A percentile compares a stretch with the other conserved stretches of the same genome.
Conservation (phyloP, 2,329 filamentous ascomycete genomes). For the Ophiostoma australiae region DNA sequence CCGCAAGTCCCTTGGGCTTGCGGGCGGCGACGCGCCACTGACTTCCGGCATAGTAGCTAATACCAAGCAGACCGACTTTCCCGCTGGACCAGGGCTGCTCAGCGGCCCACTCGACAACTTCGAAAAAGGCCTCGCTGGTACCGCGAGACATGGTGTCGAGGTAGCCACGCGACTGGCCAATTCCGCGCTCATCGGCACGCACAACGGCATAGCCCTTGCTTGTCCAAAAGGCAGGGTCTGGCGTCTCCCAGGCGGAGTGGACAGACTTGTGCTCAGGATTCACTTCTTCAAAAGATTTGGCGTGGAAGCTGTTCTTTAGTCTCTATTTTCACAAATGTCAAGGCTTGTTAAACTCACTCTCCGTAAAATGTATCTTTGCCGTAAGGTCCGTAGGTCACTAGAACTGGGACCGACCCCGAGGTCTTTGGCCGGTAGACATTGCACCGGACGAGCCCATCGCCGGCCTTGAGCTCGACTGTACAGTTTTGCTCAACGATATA, state of each 20-base stretch:
- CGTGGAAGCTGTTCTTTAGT: constrained; percentile 34
- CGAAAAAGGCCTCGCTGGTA: constrained; percentile 46
- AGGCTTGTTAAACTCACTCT: constrained; percentile 18
- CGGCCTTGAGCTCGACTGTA: constrained; percentile 34
- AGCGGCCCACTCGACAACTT: constrained; percentile 47
- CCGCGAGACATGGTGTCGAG: constrained; percentile 47
- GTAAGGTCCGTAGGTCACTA: constrained; percentile 69
- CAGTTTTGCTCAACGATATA: constrained; percentile 42
- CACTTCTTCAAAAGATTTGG: constrained; percentile 44
- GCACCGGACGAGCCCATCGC: constrained; percentile 35
- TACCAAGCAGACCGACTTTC: constrained; percentile 46
- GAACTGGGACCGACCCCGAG: constrained; percentile 46
- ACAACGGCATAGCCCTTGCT: constrained; percentile 50
- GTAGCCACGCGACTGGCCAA: constrained; percentile 44
- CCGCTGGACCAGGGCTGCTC: constrained; percentile 45
- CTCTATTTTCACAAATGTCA: too few species aligned
- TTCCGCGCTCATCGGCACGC: constrained; percentile 47
- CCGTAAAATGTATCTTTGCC: constrained; percentile 67
- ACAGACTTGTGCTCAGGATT: constrained; percentile 49
- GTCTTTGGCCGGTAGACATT: constrained; percentile 39
- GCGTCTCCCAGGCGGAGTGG: constrained; percentile 57
- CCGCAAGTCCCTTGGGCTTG: constrained; percentile 42
- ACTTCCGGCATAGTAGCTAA: constrained; percentile 44
- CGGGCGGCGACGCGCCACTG: constrained; percentile 49
- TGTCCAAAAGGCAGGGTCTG: constrained; percentile 55